Percentiles rank a stretch among this genome's conserved stretches.
Conservation (phyloP, 2,329 filamentous ascomycete genomes). For the Lachnellula hyalina region DNA sequence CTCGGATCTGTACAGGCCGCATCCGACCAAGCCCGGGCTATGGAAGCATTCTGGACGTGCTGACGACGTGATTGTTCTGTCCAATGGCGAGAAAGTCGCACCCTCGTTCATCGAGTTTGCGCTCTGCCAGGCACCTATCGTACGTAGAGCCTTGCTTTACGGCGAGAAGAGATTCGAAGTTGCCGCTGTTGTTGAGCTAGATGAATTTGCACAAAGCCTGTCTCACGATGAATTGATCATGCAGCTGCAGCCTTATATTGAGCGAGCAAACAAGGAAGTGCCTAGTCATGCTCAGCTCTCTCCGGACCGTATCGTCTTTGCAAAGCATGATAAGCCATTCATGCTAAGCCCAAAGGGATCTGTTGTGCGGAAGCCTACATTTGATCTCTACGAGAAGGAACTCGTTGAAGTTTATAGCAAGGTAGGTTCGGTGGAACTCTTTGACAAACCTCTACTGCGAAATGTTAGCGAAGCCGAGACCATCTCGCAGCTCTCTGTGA, state of each 20-base stretch:
- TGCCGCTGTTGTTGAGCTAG: conserved; percentile 13
- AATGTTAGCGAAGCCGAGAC: conserved; percentile 5
- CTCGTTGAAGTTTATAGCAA: conserved; percentile 31
- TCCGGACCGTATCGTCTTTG: conserved; percentile 30
- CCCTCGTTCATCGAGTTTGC: conserved; percentile 36
- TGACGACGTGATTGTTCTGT: conserved; percentile 12
- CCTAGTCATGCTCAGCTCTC: conserved; percentile 29
- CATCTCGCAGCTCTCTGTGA: neutral
- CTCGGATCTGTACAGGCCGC: neutral
- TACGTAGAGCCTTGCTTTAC: conserved; percentile 33
- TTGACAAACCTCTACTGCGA: neutral
- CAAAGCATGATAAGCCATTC: conserved; percentile 30
- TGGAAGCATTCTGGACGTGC: conserved; percentile 9
- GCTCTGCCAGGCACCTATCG: conserved; percentile 32
- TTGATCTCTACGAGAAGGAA: conserved; percentile 29
- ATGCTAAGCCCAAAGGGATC: conserved; percentile 34
- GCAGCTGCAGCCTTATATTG: conserved; percentile 29
- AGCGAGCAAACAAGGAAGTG: conserved; percentile 27
- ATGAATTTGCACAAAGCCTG: neutral
- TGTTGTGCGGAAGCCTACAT: conserved; percentile 30
- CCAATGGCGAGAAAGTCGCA: conserved; percentile 41
- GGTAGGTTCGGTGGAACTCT: conserved; percentile 2
- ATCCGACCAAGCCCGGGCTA: conserved; percentile 10
- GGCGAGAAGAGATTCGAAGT: conserved; percentile 26
- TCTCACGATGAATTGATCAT: conserved; percentile 15